Evolutionary conservation across 352 stramenopile species (phyloP), one percentile per base, ranked within the genome.

Genomic region (Globisporangium sylvaticum): DNA sequence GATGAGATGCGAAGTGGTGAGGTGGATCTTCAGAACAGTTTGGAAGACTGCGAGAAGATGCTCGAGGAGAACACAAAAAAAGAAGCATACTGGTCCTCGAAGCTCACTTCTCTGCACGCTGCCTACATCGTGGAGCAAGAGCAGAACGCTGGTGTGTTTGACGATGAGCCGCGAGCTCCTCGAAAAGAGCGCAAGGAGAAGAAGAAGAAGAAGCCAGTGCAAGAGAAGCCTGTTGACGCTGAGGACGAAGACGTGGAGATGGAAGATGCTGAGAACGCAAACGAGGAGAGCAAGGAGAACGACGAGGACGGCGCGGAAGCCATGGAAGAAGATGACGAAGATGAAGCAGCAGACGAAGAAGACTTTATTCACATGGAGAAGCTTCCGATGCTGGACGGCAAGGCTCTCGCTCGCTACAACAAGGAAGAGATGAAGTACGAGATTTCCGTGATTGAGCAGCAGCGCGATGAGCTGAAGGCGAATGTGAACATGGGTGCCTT

Each of bases 401-500:
- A 86, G 57, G 87, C 92, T 2, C 74, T 98, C 50, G 82, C 87
- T 56, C 84, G 90, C 56, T 96, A 96, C 83, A 92, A 86, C 72
- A 90, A 90, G 64, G 90, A 98, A 59, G 86, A 97, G 50, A 83
- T 98, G 64, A 97, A 98, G 73, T 94, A 97, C 76, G 86, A 97
- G 58, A 98, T 98, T 67, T 88, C 80, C 6, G 81, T 95, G 66
- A 77, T 98, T 20, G 91, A 98, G 67, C 89, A 96, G 61, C 92
- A 98, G 75, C 81, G 92, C 60, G 92, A 98, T 62, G 82, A 92
- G 63, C 77, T 98, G 53, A 97, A 97, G 69, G 96, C 95, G 46
- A 98, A 98, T 72, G 92, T 97, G 1, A 98, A 98, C 81, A 96
- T 98, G 87, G 76, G 83, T 24, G 92, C 95, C 0, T 72, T 98